Evolutionary conservation across 192 early-diverging fungal species (phyloP).

Genomic region (Backusella luteola): DNA sequence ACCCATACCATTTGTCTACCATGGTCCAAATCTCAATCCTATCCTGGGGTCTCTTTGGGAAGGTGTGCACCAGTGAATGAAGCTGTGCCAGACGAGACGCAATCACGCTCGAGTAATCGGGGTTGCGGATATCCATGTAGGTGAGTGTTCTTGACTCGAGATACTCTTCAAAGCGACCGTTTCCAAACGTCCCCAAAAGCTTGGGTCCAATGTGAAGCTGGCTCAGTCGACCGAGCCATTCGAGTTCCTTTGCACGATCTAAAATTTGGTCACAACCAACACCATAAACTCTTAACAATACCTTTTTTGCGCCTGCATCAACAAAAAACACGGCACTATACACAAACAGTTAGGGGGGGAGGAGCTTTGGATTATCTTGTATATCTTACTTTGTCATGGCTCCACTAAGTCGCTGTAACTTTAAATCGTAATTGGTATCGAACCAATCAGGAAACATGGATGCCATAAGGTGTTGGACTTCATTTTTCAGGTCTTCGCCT

Average conservation of each 20-base stretch:
- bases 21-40: constrained; percentile 63
- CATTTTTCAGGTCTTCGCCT: constrained; percentile 21
- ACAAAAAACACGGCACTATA: constrained; percentile 32
- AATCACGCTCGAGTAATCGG: constrained; percentile 63
- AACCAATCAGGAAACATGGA: constrained; percentile 32
- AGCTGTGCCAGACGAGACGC: constrained; percentile 67
- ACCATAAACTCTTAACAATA: constrained; percentile 78
- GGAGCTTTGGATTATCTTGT: too few species aligned
- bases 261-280: constrained; percentile 75
- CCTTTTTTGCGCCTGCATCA: neutral
- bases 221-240: constrained; percentile 71
- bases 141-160: constrained; percentile 73
- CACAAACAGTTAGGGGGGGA: neutral
- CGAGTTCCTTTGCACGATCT: constrained; percentile 73
- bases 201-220: constrained; percentile 68
- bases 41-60: constrained; percentile 52
- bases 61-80: constrained; percentile 63
- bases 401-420: constrained; percentile 55
- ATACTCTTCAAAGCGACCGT: constrained; percentile 84
- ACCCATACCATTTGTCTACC: constrained; percentile 59
- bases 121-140: constrained; percentile 64
- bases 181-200: constrained; percentile 71
- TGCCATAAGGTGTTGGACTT: constrained; percentile 1
- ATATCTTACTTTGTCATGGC: constrained; percentile 61
- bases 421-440: constrained; percentile 23